These are phyloP conservation scores for Pascua sp. DNA, from an alignment of 1,284 basidiomycete species.

Conservation along the genomic window DNA sequence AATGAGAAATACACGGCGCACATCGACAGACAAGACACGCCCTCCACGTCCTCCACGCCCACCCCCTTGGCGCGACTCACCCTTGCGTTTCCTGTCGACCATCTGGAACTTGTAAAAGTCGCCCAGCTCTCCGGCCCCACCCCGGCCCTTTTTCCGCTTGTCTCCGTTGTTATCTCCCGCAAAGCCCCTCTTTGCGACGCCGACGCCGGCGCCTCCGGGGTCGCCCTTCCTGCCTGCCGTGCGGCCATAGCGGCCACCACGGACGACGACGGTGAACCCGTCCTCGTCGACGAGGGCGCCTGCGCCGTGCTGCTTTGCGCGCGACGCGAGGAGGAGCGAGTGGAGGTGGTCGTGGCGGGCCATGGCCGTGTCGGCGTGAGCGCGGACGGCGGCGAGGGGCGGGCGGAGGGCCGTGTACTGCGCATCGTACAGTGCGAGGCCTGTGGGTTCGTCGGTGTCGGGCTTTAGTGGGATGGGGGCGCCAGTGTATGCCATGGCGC, in stretches of 20 bases:
- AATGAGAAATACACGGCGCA: too few relatives aligned
- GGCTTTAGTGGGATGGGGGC: constrained; percentile 40
- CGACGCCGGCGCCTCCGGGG: constrained; percentile 63
- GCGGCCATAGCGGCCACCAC: constrained; percentile 80
- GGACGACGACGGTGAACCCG: constrained; percentile 83
- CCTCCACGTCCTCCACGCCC: neutral
- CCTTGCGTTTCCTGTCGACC: constrained; percentile 77
- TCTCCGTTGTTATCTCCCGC: constrained; percentile 36
- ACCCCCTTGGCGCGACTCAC: constrained; percentile 51
- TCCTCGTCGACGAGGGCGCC: constrained; percentile 78
- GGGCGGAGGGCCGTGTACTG: constrained; percentile 66
- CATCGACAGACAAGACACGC: too few relatives aligned
- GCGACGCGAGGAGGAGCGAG: constrained; percentile 45
- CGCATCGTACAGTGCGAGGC: constrained; percentile 65
- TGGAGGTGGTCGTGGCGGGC: constrained; percentile 70
- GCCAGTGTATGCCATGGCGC: constrained; percentile 54
- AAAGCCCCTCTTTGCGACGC: constrained; percentile 57
- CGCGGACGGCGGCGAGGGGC: constrained; percentile 64
- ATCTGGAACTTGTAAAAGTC: constrained; percentile 82
- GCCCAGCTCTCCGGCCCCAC: constrained; percentile 59
- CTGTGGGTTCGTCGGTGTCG: constrained; percentile 54
- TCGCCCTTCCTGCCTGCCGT: constrained; percentile 77
- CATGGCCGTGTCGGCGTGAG: constrained; percentile 72
- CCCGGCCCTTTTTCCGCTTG: constrained; percentile 62
- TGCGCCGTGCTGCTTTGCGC: constrained; percentile 60